Conservation (phyloP, 2,329 filamentous ascomycete genomes). For the Fusarium sp. region DNA sequence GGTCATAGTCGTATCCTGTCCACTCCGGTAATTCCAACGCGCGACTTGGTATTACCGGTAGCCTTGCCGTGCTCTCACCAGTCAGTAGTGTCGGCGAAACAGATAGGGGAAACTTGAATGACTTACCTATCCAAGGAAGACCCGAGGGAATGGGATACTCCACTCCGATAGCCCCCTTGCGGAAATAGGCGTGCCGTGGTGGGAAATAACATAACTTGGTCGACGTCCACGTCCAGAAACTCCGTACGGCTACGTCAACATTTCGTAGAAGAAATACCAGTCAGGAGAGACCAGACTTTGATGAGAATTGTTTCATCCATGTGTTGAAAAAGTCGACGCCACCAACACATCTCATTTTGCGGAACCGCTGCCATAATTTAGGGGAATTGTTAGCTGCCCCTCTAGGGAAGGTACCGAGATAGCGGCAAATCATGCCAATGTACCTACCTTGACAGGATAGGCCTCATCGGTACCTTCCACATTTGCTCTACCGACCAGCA, state of each 20-base stretch:
- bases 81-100: conserved; percentile 21
- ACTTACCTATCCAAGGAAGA: conserved; percentile 26
- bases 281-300: conserved; percentile 1
- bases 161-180: conserved; percentile 26
- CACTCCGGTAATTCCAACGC: conserved; percentile 21
- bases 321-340: conserved; percentile 13
- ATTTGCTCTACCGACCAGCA: conserved; percentile 12
- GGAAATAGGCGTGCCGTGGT: conserved; percentile 25
- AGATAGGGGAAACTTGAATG: conserved; percentile 29
- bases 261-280: conserved; percentile 19
- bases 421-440: not conserved
- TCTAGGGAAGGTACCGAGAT: conserved; percentile 18
- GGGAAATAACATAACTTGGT: conserved; percentile 9
- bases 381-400: conserved; percentile 14
- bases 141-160: conserved; percentile 35
- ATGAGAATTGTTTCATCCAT: conserved; percentile 23
- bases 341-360: conserved; percentile 27
- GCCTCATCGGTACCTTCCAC: conserved; percentile 17
- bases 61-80: conserved; percentile 14
- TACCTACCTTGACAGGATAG: conserved; percentile 1
- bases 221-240: conserved; percentile 2
- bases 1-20: not conserved
- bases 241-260: conserved; percentile 26
- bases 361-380: not conserved
- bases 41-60: conserved; percentile 24